Evolutionary conservation across 2,329 filamentous ascomycete genomes (phyloP).

Genomic region (Amesomyces nigricolor): DNA sequence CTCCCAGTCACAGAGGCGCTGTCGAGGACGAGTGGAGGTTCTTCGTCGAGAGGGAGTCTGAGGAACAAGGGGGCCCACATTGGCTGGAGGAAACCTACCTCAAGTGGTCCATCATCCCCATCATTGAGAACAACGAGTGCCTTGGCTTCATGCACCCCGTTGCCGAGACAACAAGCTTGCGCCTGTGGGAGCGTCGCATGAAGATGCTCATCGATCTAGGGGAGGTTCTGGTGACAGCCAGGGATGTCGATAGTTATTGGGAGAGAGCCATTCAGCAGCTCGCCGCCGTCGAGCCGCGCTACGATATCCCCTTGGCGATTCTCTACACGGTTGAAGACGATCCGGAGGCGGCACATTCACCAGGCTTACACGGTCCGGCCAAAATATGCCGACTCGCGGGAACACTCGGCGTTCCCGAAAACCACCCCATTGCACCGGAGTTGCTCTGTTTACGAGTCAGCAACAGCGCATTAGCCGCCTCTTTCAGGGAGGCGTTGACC

Average conservation of each 20-base stretch:
- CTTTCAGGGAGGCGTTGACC: constrained; percentile 37
- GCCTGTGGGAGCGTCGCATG: constrained; percentile 45
- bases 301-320: constrained; percentile 47
- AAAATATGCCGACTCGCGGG: constrained; percentile 41
- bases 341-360: constrained; percentile 26
- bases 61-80: constrained; percentile 28
- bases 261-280: constrained; percentile 40
- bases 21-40: constrained; percentile 42
- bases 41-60: constrained; percentile 37
- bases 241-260: constrained; percentile 46
- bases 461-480: constrained; percentile 35
- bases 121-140: constrained; percentile 38
- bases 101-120: constrained; percentile 44
- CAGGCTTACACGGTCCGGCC: constrained; percentile 28
- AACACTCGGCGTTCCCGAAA: constrained; percentile 40
- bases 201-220: constrained; percentile 46
- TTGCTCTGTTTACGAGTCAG: constrained; percentile 34
- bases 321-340: constrained; percentile 46
- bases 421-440: constrained; percentile 38
- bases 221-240: constrained; percentile 38
- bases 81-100: constrained; percentile 43
- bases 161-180: constrained; percentile 42
- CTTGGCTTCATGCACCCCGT: constrained; percentile 45
- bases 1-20: constrained; percentile 31
- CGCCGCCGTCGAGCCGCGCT: constrained; percentile 38